Conservation (phyloP, 768 basidiomycete species). For the Boletus sp. region DNA sequence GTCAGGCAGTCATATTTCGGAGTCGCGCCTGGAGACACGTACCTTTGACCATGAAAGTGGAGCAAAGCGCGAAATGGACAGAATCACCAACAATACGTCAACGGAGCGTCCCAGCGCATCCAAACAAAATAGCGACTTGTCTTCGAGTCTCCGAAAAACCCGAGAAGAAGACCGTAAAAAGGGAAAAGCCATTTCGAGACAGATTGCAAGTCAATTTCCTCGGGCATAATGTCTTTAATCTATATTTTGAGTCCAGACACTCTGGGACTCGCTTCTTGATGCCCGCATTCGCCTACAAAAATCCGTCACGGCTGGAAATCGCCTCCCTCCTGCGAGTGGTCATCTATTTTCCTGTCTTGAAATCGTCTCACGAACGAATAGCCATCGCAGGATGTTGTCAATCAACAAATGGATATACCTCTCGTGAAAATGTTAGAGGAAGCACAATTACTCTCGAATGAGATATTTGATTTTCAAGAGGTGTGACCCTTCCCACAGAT, state of each 20-base stretch:
- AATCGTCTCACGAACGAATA: conserved; percentile 25
- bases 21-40: conserved; percentile 1
- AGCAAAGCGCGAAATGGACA: conserved; percentile 8
- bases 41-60: conserved; percentile 12
- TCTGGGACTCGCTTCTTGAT: conserved; percentile 87
- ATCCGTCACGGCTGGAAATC: conserved; percentile 59
- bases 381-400: conserved; percentile 27
- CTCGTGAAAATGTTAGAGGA: conserved; percentile 57
- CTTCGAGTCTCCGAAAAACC: conserved; percentile 51
- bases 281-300: conserved; percentile 93
- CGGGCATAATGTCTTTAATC: conserved; percentile 1
- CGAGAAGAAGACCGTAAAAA: conserved; percentile 74
- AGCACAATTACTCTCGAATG: conserved; percentile 57
- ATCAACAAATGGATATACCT: conserved; percentile 42
- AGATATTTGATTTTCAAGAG: conserved; percentile 66
- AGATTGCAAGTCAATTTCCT: conserved; percentile 58
- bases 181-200: conserved; percentile 77
- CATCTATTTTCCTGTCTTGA: background rate
- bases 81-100: conserved; percentile 15
- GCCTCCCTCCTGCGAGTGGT: conserved; percentile 56
- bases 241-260: conserved; percentile 41
- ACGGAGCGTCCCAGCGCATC: background rate
- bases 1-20: conserved; percentile 22
- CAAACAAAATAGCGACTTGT: conserved; percentile 39
- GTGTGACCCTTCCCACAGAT: conserved; percentile 34